Conservation (phyloP, 768 basidiomycete species). For the Leccinum imitatum region DNA sequence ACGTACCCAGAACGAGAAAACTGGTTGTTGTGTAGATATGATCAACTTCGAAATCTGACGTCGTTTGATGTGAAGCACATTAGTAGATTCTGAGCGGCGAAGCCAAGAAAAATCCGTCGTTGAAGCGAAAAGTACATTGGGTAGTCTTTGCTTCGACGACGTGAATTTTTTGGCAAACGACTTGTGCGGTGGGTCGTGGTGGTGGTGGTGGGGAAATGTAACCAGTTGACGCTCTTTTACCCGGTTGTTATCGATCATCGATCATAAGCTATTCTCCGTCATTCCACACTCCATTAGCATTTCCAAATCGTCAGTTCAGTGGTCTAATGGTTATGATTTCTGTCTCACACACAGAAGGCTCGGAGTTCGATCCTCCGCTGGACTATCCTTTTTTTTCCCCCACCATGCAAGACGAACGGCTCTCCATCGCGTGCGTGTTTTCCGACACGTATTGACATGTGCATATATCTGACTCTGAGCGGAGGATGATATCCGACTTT, state of each 20-base stretch:
- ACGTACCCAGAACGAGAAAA: background rate
- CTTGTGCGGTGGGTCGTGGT: too few species aligned
- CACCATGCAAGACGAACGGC: constrained; percentile 26
- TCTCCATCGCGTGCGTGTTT: constrained; percentile 31
- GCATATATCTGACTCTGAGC: background rate
- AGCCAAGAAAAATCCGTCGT: background rate
- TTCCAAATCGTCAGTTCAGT: constrained; percentile 26
- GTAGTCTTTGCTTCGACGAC: background rate
- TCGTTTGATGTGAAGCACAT: background rate
- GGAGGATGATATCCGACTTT: constrained; percentile 95
- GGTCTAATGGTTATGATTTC: constrained; percentile 40
- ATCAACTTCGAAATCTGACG: background rate
- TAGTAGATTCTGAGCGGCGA: background rate
- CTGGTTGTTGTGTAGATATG: too few species aligned
- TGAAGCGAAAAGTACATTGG: background rate
- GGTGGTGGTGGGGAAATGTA: too few species aligned
- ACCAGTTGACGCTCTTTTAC: too few species aligned
- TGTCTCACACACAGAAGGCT: constrained; percentile 40
- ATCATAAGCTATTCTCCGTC: background rate
- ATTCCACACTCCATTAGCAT: background rate
- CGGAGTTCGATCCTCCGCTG: constrained; percentile 39
- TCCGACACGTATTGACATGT: background rate
- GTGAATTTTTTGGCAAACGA: too few species aligned
- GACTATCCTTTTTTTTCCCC: constrained; percentile 24
- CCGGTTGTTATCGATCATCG: too few species aligned